phyloP scores from a whole-genome alignment of 2,329 filamentous ascomycete species.

The Colletotrichum paranaense region DNA sequence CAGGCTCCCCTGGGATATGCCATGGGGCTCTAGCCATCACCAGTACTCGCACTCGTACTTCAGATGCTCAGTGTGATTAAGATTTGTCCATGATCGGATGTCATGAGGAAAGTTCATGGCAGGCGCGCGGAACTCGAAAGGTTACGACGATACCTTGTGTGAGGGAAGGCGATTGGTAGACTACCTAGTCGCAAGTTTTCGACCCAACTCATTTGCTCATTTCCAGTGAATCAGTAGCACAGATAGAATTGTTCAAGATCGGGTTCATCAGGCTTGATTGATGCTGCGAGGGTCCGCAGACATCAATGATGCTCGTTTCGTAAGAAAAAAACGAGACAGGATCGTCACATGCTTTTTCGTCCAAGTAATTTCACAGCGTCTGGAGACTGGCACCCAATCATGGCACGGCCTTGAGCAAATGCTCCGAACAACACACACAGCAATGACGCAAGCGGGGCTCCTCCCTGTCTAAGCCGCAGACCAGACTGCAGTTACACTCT shows the following conservation, averaged over 20 bases:
- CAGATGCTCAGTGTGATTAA: background rate
- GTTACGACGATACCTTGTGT: background rate
- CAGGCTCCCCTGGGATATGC: background rate
- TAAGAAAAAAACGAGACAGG: background rate
- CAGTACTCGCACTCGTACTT: background rate
- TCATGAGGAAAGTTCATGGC: conserved; percentile 11
- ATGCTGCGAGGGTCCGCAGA: background rate
- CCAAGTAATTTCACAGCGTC: background rate
- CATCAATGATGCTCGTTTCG: conserved; percentile 25
- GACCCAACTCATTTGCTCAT: background rate
- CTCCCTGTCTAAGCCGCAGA: conserved; percentile 12
- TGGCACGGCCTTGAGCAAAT: conserved; percentile 11
- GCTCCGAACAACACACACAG: conserved; percentile 21
- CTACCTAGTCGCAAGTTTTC: background rate
- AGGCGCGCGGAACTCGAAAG: background rate
- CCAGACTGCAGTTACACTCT: no score
- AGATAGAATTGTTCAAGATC: background rate
- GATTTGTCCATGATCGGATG: background rate
- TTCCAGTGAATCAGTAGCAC: no score
- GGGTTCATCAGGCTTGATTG: background rate
- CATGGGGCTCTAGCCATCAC: background rate
- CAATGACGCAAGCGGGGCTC: conserved; percentile 33
- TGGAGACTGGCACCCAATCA: conserved; percentile 10
- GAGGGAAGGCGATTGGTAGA: background rate
- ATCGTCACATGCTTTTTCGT: conserved; percentile 33